Evolutionary conservation across 2,329 filamentous ascomycete species (phyloP).

Genomic region (Leptographium radiaticola): DNA sequence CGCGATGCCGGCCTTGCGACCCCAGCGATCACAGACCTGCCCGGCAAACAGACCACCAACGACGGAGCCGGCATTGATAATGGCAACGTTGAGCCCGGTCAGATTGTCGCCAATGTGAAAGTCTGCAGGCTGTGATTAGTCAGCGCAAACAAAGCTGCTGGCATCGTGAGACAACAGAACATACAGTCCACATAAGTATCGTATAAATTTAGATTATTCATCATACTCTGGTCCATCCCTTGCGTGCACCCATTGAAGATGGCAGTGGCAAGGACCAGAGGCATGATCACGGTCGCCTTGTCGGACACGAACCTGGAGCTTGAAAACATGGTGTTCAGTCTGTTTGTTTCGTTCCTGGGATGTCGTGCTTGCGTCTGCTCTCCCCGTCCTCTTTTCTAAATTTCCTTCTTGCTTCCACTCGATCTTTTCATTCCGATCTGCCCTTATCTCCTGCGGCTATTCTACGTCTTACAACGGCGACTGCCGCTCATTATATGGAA

Average conservation of each 20-base stretch:
- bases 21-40: slow-evolving; percentile 1
- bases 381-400: not conserved
- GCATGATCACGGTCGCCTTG: not conserved
- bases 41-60: slow-evolving; percentile 2
- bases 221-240: slow-evolving; percentile 1
- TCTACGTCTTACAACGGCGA: not conserved
- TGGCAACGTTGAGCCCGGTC: slow-evolving; percentile 1
- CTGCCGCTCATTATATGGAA: not conserved
- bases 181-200: not conserved
- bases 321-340: not conserved
- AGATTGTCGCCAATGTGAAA: not conserved
- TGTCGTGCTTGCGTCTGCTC: not conserved
- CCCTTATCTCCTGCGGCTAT: not conserved
- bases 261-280: slow-evolving; percentile 2
- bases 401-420: too few species aligned
- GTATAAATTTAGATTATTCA: slow-evolving; percentile 2
- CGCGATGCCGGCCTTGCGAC: slow-evolving; percentile 2
- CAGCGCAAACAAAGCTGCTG: not conserved
- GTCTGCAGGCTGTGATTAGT: not conserved
- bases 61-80: slow-evolving; percentile 3
- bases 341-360: not conserved
- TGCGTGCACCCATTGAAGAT: slow-evolving; percentile 5
- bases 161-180: not conserved
- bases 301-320: not conserved
- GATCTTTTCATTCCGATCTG: not conserved